A percentile compares a stretch with the other conserved stretches of the same genome.
Conservation (phyloP, 176 grass and related monocot species). For the Thalia dealbata region DNA sequence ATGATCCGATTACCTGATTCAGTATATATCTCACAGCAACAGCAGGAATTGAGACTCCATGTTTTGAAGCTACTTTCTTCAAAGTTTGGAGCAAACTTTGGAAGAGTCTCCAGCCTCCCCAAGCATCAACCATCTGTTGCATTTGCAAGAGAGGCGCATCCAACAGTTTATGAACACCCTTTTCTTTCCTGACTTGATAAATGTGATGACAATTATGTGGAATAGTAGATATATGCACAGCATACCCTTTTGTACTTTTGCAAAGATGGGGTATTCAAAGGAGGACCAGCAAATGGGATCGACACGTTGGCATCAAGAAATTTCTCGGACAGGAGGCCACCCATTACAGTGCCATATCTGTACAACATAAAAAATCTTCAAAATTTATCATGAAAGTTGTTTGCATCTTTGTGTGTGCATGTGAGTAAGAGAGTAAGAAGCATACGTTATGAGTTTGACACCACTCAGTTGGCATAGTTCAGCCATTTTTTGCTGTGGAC, state of each 20-base stretch:
- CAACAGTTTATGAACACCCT: neutral
- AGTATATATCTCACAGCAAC: constrained; percentile 85
- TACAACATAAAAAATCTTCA: neutral
- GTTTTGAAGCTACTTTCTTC: constrained; percentile 91
- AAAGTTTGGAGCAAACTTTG: constrained; percentile 71
- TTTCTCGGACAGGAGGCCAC: constrained; percentile 80
- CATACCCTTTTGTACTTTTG: constrained; percentile 86
- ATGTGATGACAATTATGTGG: neutral
- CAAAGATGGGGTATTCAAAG: constrained; percentile 79
- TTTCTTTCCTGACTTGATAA: neutral
- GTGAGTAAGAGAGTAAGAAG: constrained; percentile 1
- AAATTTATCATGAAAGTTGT: neutral
- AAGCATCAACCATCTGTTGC: constrained; percentile 76
- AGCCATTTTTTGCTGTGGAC: constrained; percentile 75
- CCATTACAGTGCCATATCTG: constrained; percentile 92
- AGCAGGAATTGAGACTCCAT: constrained; percentile 57
- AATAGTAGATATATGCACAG: neutral
- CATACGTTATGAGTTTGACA: constrained; percentile 85
- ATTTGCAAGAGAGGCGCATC: neutral
- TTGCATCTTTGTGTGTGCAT: constrained; percentile 13
- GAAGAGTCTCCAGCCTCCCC: constrained; percentile 90
- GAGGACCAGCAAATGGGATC: constrained; percentile 73
- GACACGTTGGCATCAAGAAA: constrained; percentile 81
- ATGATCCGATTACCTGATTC: constrained; percentile 49
- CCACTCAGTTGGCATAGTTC: constrained; percentile 81